These are phyloP conservation scores for Microstroma glucosiphilum DNA, from an alignment of 1,284 basidiomycete genomes.

Conservation along the genomic window DNA sequence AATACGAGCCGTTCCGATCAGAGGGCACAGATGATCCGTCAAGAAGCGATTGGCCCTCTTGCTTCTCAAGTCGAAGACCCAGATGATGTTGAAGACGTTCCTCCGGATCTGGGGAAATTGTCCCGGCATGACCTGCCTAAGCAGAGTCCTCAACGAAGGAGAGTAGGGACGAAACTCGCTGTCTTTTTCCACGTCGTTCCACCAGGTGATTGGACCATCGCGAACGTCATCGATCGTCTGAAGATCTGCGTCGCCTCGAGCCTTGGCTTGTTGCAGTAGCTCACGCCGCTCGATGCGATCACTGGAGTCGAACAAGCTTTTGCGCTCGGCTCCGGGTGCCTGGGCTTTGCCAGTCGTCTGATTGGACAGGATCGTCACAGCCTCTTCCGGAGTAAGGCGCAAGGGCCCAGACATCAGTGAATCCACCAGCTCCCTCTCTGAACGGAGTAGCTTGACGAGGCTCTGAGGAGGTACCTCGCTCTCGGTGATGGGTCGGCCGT, in stretches of 20 bases:
- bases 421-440: conserved; percentile 63
- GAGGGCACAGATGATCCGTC: conserved; percentile 28
- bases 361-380: conserved; percentile 61
- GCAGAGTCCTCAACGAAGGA: neutral
- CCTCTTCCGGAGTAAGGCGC: conserved; percentile 62
- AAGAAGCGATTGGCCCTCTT: conserved; percentile 30
- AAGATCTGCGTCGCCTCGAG: conserved; percentile 2
- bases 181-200: conserved; percentile 86
- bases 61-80: conserved; percentile 35
- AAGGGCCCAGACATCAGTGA: conserved; percentile 57
- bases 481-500: conserved; percentile 25
- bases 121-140: conserved; percentile 39
- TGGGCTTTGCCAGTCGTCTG: conserved; percentile 22
- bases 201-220: conserved; percentile 67
- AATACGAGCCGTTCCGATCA: conserved; percentile 20
- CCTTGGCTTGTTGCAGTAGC: conserved; percentile 9
- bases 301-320: conserved; percentile 41
- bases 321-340: conserved; percentile 54
- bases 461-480: conserved; percentile 26
- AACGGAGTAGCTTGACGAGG: conserved; percentile 54
- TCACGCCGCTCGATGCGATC: conserved; percentile 28
- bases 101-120: conserved; percentile 33
- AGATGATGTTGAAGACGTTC: conserved; percentile 45
- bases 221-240: neutral
- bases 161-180: conserved; percentile 53